Conservation (phyloP, 2,329 filamentous ascomycete genomes). For the Pezicula radicicola region DNA sequence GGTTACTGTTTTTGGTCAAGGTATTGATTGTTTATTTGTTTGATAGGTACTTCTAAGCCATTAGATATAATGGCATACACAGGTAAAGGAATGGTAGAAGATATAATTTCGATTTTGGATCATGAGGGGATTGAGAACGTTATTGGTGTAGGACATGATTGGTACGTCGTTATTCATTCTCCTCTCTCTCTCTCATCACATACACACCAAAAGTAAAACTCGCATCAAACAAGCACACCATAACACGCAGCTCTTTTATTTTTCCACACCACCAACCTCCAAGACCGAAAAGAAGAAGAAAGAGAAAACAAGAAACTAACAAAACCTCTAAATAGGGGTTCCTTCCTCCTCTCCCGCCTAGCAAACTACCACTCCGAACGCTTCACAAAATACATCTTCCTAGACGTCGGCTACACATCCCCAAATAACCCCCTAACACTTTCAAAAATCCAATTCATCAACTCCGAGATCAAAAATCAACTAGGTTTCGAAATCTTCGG, state of each 20-base stretch:
- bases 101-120: slow-evolving; percentile 32
- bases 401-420: slow-evolving; percentile 13
- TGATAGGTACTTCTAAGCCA: slow-evolving; percentile 38
- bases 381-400: slow-evolving; percentile 14
- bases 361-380: slow-evolving; percentile 10
- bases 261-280: too few relatives aligned
- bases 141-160: slow-evolving; percentile 13
- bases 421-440: slow-evolving; percentile 2
- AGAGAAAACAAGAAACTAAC: background rate
- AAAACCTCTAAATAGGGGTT: slow-evolving; percentile 6
- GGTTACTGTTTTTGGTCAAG: too few relatives aligned
- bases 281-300: too few relatives aligned
- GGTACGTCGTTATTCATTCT: background rate
- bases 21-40: too few relatives aligned
- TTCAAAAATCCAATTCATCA: slow-evolving; percentile 8
- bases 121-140: slow-evolving; percentile 10
- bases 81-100: slow-evolving; percentile 25
- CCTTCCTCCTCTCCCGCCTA: slow-evolving; percentile 14
- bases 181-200: background rate
- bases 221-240: too few relatives aligned
- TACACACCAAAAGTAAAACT: background rate
- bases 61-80: slow-evolving; percentile 25
- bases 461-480: slow-evolving; percentile 7
- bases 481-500: slow-evolving; percentile 16
- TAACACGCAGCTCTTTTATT: too few relatives aligned